Evolutionary conservation across 306 rosid genomes (phyloP), one percentile per base, ranked within the genome.

Genomic region (Medicago lupulina): DNA sequence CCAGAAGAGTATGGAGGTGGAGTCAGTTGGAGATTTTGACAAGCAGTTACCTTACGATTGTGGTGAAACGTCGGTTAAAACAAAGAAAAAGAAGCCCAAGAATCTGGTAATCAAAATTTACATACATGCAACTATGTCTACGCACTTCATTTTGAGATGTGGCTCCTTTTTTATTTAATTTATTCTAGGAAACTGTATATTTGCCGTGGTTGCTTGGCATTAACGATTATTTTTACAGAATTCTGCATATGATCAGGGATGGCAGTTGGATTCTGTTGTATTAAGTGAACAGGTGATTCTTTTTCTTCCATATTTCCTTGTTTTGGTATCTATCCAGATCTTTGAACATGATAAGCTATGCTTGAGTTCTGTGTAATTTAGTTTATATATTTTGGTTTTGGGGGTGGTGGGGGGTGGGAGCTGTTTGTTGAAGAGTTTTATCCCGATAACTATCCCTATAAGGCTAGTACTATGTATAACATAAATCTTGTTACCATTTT

Each of bases 51-150:
- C 91, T 15, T 89, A 89, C 80, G 99, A 96, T 82, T 86, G 55
- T 82, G 94, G 90, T 67, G 99, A 96, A 86, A 96, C 98, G 69
- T 91, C 99, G 28, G 83, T 89, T 70, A 96, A 92, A 85, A 81
- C 86, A 72, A 96, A 89, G 87, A 96, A 96, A 90, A 95, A 94
- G 91, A 96, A 96, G 81, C 88, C 89, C 70, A 96, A 96, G 79
- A 90, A 75, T 85, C 60, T 81, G 97, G 99, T 96, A 92, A 80
- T 51, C 44, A 78, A 53, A 23, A 75, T 77, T 79, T 70, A 17
- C 82, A n/a, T 79, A 67, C 60, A 70, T 62, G 54, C 78, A 13
- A 51, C 58, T 25, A 67, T 44, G 50, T 62, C 68, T 58, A 14
- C 18, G 0, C 25, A 60, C 64, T 78, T 70, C 58, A 66, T 44